Conservation (phyloP, 495 filamentous ascomycete genomes). For the Astrothelium macrocarpum region DNA sequence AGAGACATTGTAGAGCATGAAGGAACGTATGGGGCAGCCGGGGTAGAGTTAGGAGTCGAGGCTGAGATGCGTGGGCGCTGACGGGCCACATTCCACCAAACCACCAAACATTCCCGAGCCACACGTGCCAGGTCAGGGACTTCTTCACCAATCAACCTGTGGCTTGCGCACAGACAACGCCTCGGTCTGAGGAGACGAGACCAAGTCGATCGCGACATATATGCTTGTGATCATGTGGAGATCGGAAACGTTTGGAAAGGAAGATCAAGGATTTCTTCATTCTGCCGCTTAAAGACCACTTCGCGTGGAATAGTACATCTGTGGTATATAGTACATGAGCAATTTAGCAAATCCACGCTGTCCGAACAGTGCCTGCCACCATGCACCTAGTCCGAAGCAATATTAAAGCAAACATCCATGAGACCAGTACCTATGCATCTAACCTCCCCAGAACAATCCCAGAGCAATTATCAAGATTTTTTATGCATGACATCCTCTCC, state of each 20-base stretch:
- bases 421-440: too few species aligned
- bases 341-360: not conserved
- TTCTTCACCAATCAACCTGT: slow-evolving; percentile 4
- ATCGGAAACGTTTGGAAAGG: too few species aligned
- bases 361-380: not conserved
- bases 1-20: not conserved
- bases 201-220: too few species aligned
- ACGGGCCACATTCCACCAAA: not conserved
- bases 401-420: too few species aligned
- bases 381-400: not conserved
- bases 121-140: not conserved
- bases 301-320: too few species aligned
- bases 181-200: too few species aligned
- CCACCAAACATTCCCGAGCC: too few species aligned
- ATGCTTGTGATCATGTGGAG: too few species aligned
- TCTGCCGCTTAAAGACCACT: too few species aligned
- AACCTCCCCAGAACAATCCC: too few species aligned
- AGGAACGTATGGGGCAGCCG: not conserved
- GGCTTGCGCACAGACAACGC: not conserved
- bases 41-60: slow-evolving; percentile 3
- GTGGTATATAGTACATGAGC: not conserved
- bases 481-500: not conserved
- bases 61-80: not conserved
- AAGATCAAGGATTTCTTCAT: too few species aligned
- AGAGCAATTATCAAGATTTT: too few species aligned